A percentile compares a stretch with the other conserved stretches of the same genome.
Evolutionary conservation across 106 monocot species (phyloP).

Genomic region (Allium cepa): DNA sequence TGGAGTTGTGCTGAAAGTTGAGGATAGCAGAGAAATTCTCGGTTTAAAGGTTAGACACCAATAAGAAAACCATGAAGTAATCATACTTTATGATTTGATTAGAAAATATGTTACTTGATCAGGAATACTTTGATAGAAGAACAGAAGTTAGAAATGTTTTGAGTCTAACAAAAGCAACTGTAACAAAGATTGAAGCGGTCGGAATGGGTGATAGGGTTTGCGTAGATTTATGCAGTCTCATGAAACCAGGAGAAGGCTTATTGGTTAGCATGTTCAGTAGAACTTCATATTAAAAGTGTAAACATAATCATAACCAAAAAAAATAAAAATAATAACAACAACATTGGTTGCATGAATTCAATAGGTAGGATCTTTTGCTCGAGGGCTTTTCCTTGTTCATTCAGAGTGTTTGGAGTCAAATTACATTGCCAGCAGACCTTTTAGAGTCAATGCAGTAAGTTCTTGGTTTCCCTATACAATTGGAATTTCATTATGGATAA

Average conservation of each 20-base stretch:
- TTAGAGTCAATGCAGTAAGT: constrained; percentile 84
- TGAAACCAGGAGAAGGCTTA: constrained; percentile 86
- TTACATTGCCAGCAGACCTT: constrained; percentile 91
- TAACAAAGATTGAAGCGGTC: constrained; percentile 40
- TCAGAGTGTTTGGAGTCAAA: constrained; percentile 85
- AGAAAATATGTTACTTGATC: background rate
- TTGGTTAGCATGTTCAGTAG: constrained; percentile 34
- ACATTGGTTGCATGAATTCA: background rate
- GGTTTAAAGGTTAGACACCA: constrained; percentile 44
- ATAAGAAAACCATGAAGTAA: no score
- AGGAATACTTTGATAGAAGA: constrained; percentile 84
- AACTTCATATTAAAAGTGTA: no score
- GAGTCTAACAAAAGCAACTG: constrained; percentile 40
- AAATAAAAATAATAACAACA: background rate
- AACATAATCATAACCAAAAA: no score
- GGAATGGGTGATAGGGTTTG: constrained; percentile 93
- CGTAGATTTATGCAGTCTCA: constrained; percentile 85
- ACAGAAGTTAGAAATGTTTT: constrained; percentile 33
- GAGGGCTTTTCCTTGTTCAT: constrained; percentile 88
- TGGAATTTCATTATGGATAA: no score
- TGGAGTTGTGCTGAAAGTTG: constrained; percentile 73
- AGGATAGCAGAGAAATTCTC: constrained; percentile 53
- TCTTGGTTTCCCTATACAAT: background rate
- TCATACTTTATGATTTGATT: no score
- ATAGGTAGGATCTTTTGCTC: constrained; percentile 78